Conservation (phyloP, 805 yeast species). For the Pichia eremophila region DNA sequence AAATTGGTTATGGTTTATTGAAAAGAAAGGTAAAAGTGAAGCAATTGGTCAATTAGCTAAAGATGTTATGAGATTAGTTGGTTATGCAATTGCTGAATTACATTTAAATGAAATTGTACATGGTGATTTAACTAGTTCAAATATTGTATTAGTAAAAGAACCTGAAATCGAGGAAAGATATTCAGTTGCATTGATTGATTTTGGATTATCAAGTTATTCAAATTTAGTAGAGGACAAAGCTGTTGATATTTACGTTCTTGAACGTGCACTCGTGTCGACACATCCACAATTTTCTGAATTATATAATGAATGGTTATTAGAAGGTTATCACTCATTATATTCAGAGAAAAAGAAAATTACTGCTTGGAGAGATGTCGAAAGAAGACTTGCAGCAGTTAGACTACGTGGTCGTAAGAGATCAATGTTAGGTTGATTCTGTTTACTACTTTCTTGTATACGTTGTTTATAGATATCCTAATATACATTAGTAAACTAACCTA, state of each 20-base stretch:
- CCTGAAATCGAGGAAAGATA: slow-evolving; percentile 10
- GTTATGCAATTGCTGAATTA: slow-evolving; percentile 56
- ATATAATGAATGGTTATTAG: slow-evolving; percentile 62
- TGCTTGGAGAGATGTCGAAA: slow-evolving; percentile 42
- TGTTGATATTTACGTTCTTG: slow-evolving; percentile 91
- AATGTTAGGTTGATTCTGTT: neutral
- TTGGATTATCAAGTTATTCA: slow-evolving; percentile 78
- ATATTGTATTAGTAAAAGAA: slow-evolving; percentile 44
- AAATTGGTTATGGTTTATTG: slow-evolving; percentile 62
- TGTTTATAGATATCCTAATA: too few relatives aligned
- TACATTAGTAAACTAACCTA: too few relatives aligned
- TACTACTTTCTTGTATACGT: too few relatives aligned
- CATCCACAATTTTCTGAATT: slow-evolving; percentile 64
- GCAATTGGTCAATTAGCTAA: slow-evolving; percentile 29
- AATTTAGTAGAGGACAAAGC: slow-evolving; percentile 84
- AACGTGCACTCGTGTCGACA: slow-evolving; percentile 83
- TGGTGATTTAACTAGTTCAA: slow-evolving; percentile 91
- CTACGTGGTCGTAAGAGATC: slow-evolving; percentile 82
- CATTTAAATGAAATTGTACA: slow-evolving; percentile 77
- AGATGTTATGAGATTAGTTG: slow-evolving; percentile 43
- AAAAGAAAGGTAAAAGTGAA: slow-evolving; percentile 20
- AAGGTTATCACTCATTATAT: slow-evolving; percentile 46
- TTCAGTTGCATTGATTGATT: slow-evolving; percentile 54
- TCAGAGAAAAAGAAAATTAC: slow-evolving; percentile 29
- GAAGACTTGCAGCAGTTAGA: slow-evolving; percentile 73